Percentiles rank a stretch among this genome's conserved stretches.
These are phyloP conservation scores for Aspergillus carbonarius DNA, from an alignment of 2,329 filamentous ascomycete genomes.

Conservation along the genomic window DNA sequence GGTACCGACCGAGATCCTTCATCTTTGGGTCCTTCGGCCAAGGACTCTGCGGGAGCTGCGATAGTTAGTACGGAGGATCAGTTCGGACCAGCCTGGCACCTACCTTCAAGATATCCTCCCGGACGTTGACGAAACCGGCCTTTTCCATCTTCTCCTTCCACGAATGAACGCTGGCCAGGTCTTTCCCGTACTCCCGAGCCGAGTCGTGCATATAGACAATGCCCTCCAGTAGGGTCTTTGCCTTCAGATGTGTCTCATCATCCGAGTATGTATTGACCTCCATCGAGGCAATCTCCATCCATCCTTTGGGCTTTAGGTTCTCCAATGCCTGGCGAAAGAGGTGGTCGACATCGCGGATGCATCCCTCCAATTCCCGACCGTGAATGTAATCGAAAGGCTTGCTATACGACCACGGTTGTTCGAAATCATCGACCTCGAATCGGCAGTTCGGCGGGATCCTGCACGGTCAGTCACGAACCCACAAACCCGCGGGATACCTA, in stretches of 20 bases:
- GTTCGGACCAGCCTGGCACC: not conserved
- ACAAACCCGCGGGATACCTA: slow-evolving; percentile 5
- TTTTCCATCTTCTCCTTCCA: slow-evolving; percentile 48
- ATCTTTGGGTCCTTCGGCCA: slow-evolving; percentile 55
- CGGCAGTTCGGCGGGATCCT: slow-evolving; percentile 37
- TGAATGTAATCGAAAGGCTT: slow-evolving; percentile 34
- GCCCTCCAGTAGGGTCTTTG: slow-evolving; percentile 23
- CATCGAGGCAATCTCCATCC: slow-evolving; percentile 57
- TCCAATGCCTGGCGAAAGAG: slow-evolving; percentile 28
- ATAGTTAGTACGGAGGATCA: not conserved
- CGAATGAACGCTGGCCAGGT: slow-evolving; percentile 30
- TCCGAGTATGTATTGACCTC: slow-evolving; percentile 89
- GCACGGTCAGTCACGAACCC: not conserved
- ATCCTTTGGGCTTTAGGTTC: slow-evolving; percentile 29
- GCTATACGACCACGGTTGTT: slow-evolving; percentile 30
- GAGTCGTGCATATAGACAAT: slow-evolving; percentile 31
- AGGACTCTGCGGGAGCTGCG: slow-evolving; percentile 49
- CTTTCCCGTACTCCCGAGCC: slow-evolving; percentile 35
- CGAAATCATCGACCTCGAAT: slow-evolving; percentile 36
- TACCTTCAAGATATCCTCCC: slow-evolving; percentile 48
- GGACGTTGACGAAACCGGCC: slow-evolving; percentile 56
- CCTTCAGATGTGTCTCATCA: slow-evolving; percentile 30
- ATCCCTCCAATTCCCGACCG: slow-evolving; percentile 32
- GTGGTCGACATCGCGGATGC: slow-evolving; percentile 27
- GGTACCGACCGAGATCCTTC: slow-evolving; percentile 52